phyloP scores from a whole-genome alignment of 768 basidiomycete species.

The Suillus tomentosus region DNA sequence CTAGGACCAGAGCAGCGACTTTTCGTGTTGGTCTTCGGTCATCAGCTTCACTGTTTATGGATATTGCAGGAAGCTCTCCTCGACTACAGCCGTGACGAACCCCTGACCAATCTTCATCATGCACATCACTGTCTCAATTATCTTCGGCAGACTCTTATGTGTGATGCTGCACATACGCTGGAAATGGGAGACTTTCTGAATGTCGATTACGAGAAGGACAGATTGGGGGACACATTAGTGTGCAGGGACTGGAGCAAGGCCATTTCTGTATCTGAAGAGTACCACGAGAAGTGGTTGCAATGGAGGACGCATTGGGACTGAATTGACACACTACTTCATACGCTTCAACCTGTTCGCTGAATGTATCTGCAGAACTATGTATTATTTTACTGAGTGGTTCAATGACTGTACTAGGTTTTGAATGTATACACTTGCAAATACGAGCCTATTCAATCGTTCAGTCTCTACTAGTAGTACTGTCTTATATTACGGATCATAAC shows the following conservation, averaged over 20 bases:
- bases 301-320: slow-evolving; percentile 1
- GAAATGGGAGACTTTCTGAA: slow-evolving; percentile 37
- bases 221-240: slow-evolving; percentile 18
- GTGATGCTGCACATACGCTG: slow-evolving; percentile 21
- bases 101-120: slow-evolving; percentile 18
- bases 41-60: slow-evolving; percentile 2
- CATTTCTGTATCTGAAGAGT: slow-evolving; percentile 17
- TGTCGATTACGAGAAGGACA: slow-evolving; percentile 27
- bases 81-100: background rate
- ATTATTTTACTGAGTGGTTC: background rate
- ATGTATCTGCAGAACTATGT: background rate
- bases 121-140: slow-evolving; percentile 42
- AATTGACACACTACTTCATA: background rate
- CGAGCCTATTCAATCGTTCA: background rate
- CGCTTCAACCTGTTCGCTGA: background rate
- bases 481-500: too few relatives aligned
- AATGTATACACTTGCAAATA: background rate
- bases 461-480: background rate
- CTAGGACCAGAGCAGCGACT: background rate
- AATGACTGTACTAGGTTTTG: background rate
- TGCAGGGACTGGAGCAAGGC: slow-evolving; percentile 29
- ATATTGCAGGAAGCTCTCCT: background rate
- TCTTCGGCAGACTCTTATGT: slow-evolving; percentile 38
- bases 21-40: background rate
- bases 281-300: background rate